phyloP scores from a whole-genome alignment of 345 rosid genomes.

The Rhizophora mangle region DNA sequence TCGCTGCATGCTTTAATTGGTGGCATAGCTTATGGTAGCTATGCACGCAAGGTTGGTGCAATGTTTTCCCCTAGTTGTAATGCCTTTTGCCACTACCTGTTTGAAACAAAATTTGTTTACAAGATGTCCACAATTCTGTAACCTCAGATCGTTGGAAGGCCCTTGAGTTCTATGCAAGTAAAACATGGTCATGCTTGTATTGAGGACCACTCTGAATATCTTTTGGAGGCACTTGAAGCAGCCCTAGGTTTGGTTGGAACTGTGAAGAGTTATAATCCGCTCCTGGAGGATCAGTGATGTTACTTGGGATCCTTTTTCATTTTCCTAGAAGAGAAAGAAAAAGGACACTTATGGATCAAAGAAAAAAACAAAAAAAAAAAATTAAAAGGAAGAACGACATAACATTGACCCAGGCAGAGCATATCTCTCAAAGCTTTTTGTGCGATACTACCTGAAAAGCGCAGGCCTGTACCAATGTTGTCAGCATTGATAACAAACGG shows the following conservation, averaged over 20 bases:
- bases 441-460: too few relatives aligned
- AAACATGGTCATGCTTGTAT: slow-evolving; percentile 29
- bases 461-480: background rate
- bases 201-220: slow-evolving; percentile 51
- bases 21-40: slow-evolving; percentile 60
- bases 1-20: slow-evolving; percentile 30
- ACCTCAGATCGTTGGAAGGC: slow-evolving; percentile 55
- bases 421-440: background rate
- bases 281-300: background rate
- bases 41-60: slow-evolving; percentile 50
- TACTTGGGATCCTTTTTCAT: background rate
- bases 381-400: background rate
- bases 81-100: background rate
- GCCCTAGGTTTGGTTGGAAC: slow-evolving; percentile 52
- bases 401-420: background rate
- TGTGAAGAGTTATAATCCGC: slow-evolving; percentile 38
- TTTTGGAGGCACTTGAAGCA: slow-evolving; percentile 38
- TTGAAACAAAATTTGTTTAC: background rate
- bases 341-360: background rate
- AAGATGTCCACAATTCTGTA: background rate
- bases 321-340: background rate
- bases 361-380: background rate
- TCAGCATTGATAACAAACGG: too few relatives aligned
- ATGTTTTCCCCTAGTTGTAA: background rate
- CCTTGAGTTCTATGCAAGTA: slow-evolving; percentile 41